These are phyloP conservation scores for Pogostemon cablin DNA, from an alignment of 257 asterid species.

Conservation along the genomic window DNA sequence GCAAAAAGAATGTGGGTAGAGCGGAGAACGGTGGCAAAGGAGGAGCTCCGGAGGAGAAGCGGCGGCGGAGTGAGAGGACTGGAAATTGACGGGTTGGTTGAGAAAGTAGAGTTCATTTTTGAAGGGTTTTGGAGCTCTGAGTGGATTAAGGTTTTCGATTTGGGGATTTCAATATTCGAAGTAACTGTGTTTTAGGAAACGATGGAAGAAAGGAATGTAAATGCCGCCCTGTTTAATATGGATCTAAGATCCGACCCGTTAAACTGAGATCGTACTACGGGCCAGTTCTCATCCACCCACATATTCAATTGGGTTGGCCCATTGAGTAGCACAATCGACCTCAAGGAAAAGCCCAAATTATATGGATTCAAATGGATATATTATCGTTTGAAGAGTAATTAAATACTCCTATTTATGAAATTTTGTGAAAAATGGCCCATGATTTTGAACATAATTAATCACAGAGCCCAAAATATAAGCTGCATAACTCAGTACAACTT, in stretches of 20 bases:
- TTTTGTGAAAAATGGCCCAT: no score
- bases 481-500: no score
- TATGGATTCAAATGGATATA: no score
- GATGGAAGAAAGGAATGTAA: not conserved
- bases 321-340: not conserved
- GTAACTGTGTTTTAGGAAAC: not conserved
- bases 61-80: conserved; percentile 30
- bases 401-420: no score
- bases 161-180: conserved; percentile 11
- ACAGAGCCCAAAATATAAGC: no score
- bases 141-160: conserved; percentile 25
- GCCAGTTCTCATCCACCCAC: not conserved
- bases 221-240: not conserved
- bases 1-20: conserved; percentile 13
- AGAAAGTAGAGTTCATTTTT: conserved; percentile 41
- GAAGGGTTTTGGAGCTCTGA: conserved; percentile 10
- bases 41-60: conserved; percentile 27
- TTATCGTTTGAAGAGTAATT: no score
- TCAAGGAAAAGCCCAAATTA: no score
- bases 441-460: no score
- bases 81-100: conserved; percentile 34
- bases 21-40: conserved; percentile 25
- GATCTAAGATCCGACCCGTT: conserved; percentile 25
- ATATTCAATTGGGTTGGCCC: not conserved
- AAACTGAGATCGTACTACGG: not conserved